Evolutionary conservation across 768 basidiomycete species (phyloP), one percentile per base, ranked within the genome.

Genomic region (Roridomyces roridus): DNA sequence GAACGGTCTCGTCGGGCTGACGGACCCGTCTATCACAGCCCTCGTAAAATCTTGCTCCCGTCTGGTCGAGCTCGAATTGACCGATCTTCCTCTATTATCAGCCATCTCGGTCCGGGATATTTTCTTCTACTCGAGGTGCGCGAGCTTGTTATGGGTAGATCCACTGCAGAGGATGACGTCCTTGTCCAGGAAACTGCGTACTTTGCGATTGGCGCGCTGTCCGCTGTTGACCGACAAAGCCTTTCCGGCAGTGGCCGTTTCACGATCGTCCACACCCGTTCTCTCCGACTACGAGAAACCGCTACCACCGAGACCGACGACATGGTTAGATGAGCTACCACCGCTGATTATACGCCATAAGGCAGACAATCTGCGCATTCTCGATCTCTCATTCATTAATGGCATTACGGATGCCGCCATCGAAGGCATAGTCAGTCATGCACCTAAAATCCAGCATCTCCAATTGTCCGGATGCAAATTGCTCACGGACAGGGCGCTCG

Each of bases 1-100:
- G 54, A 88, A 85, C 62, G 85, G 85, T 15, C 81, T 91, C 49
- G 79, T 79, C 23, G 80, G 81, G n/a, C 70, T 96, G 39, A 85
- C 81, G 26, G 82, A 82, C 64, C 73, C 77, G 10, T 78, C 79
- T 31, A 79, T 96, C 56, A 85, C 86, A 55, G 82, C 85, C 12
- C 82, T 97, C 61, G 88, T 86, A 17, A 87, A 84, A 51, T 80
- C 85, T 10, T 93, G 92, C 68, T 85, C 90, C 5, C 81, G 84
- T 56, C 84, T 97, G 23, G 76, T 89, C 50, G 94, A 96, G 70
- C 77, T 96, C 59, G 94, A 97, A 67, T 74, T 96, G 34, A 85
- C 75, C 65, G 82, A 82, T 65, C 85, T 93, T 57, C 82, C 84
- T 10, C 77, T 85, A 36, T 65, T 97, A 51, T 91, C 89, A 8